These are phyloP conservation scores for Clitopilus passeckerianus DNA, from an alignment of 768 basidiomycete species.

Conservation along the genomic window DNA sequence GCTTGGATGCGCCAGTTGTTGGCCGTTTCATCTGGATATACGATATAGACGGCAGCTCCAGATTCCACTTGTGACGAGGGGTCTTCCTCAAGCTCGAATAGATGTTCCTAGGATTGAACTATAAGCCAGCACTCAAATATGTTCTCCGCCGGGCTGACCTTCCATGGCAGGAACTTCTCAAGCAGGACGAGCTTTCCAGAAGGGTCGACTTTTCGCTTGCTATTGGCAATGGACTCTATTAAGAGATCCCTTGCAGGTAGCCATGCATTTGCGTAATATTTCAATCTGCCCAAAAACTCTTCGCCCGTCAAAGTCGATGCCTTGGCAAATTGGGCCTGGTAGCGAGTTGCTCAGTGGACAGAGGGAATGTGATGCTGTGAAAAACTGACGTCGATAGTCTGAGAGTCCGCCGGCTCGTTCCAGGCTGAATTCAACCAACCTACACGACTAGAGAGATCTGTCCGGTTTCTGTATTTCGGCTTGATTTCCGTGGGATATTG, in stretches of 20 bases:
- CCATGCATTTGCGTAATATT: conserved; percentile 88
- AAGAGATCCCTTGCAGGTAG: conserved; percentile 87
- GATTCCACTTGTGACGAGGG: conserved; percentile 33
- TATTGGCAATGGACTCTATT: conserved; percentile 44
- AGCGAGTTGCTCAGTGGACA: too few relatives aligned
- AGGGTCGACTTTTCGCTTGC: conserved; percentile 56
- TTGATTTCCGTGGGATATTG: conserved; percentile 67
- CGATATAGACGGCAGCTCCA: conserved; percentile 69
- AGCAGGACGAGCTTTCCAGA: conserved; percentile 78
- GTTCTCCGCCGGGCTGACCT: conserved; percentile 46
- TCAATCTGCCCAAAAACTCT: conserved; percentile 77
- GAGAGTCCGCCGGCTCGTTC: conserved; percentile 75
- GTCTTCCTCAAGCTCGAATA: conserved; percentile 80
- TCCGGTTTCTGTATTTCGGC: conserved; percentile 70
- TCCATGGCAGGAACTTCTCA: conserved; percentile 82
- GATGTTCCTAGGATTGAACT: conserved; percentile 53
- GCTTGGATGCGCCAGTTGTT: conserved; percentile 91
- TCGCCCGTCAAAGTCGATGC: conserved; percentile 81
- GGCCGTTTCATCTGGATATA: conserved; percentile 82
- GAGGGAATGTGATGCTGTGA: neutral
- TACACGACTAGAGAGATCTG: conserved; percentile 84
- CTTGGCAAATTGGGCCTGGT: conserved; percentile 64
- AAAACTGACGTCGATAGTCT: conserved; percentile 64
- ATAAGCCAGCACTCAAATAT: neutral
- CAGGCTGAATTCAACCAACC: conserved; percentile 84